Conservation (phyloP, 1,139 yeast genomes). For the Geotrichum histeridarum region DNA sequence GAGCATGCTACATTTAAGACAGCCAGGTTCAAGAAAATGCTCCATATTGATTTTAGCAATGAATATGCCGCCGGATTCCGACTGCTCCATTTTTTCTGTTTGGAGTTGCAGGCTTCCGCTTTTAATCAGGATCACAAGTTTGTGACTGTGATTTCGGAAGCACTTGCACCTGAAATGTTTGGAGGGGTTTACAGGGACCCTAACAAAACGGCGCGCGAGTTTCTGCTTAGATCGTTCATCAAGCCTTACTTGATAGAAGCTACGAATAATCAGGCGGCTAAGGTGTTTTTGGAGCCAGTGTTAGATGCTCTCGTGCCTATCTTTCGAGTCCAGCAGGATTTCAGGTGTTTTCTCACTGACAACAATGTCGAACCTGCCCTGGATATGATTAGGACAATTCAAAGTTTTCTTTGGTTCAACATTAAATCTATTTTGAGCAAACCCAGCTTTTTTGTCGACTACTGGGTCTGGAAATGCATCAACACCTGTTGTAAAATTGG, state of each 20-base stretch:
- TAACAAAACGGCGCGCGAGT: constrained; percentile 4
- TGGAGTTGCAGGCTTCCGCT: constrained; percentile 14
- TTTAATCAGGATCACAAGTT: constrained; percentile 4
- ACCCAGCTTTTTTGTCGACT: neutral
- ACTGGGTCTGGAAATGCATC: constrained; percentile 10
- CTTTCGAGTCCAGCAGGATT: constrained; percentile 4
- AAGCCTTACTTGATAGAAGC: constrained; percentile 10
- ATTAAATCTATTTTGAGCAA: neutral
- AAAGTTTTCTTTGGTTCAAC: constrained; percentile 7
- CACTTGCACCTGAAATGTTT: constrained; percentile 5
- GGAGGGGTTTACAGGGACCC: constrained; percentile 1
- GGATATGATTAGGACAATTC: constrained; percentile 1
- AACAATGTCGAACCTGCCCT: neutral
- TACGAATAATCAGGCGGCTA: constrained; percentile 1
- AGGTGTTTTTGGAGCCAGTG: constrained; percentile 9
- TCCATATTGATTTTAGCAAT: constrained; percentile 15
- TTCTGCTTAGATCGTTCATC: constrained; percentile 11
- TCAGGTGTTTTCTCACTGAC: neutral
- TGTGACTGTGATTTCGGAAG: constrained; percentile 5
- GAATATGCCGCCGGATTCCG: constrained; percentile 12
- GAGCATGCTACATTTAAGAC: constrained; percentile 7
- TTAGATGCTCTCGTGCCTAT: constrained; percentile 5
- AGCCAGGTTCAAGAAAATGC: constrained; percentile 14
- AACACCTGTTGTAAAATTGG: neutral
- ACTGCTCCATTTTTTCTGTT: constrained; percentile 15